Evolutionary conservation across 2,329 filamentous ascomycete genomes (phyloP).

Genomic region (Bimuria novae-zelandiae): DNA sequence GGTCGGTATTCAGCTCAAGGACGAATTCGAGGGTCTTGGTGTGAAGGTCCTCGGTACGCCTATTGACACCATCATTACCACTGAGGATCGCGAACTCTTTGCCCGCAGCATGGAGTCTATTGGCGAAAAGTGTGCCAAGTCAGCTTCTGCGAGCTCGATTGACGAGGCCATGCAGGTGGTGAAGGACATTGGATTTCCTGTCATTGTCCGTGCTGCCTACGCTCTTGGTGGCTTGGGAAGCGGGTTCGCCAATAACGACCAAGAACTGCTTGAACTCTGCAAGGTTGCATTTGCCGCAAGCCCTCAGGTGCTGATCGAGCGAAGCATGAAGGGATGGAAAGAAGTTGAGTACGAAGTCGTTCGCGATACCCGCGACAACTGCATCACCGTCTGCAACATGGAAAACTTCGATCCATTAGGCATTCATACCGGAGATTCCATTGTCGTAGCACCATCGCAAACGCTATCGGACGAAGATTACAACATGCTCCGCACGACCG

Average conservation of each 20-base stretch:
- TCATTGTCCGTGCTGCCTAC: slow-evolving; percentile 96
- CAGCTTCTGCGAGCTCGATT: slow-evolving; percentile 84
- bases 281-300: slow-evolving; percentile 93
- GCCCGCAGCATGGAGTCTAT: slow-evolving; percentile 98
- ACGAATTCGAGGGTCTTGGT: slow-evolving; percentile 90
- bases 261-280: slow-evolving; percentile 83
- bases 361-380: slow-evolving; percentile 93
- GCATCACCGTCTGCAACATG: slow-evolving; percentile 99
- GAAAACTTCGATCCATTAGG: slow-evolving; percentile 99
- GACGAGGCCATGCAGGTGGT: slow-evolving; percentile 89
- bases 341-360: slow-evolving; percentile 99
- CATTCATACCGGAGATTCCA: slow-evolving; percentile 97
- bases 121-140: slow-evolving; percentile 96
- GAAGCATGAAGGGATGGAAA: slow-evolving; percentile 99
- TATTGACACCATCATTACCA: slow-evolving; percentile 97
- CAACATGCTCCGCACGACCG: slow-evolving; percentile 97
- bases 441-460: slow-evolving; percentile 96
- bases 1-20: slow-evolving; percentile 95
- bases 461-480: slow-evolving; percentile 97
- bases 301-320: slow-evolving; percentile 94
- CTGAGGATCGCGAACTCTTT: slow-evolving; percentile 96
- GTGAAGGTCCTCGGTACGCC: slow-evolving; percentile 95
- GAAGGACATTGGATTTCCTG: slow-evolving; percentile 90
- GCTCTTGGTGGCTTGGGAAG: slow-evolving; percentile 93
- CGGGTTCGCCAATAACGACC: slow-evolving; percentile 89